These are phyloP conservation scores for Candida koratica DNA, from an alignment of 805 yeast species.

Conservation along the genomic window DNA sequence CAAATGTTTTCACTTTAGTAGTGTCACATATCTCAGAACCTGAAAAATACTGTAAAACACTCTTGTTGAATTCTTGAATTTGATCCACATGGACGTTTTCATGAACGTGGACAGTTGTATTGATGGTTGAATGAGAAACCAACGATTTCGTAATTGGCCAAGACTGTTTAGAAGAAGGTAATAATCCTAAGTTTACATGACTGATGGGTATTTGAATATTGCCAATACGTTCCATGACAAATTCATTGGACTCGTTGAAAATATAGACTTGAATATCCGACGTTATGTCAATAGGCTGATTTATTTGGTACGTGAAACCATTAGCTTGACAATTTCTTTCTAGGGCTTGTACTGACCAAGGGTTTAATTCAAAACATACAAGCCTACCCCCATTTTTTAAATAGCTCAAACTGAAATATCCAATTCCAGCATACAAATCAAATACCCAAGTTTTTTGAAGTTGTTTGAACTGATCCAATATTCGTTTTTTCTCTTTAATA, in stretches of 20 bases:
- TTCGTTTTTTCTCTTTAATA: slow-evolving; percentile 71
- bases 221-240: slow-evolving; percentile 41
- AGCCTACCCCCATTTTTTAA: slow-evolving; percentile 51
- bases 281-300: slow-evolving; percentile 28
- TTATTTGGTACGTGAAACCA: slow-evolving; percentile 36
- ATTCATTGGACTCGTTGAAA: slow-evolving; percentile 62
- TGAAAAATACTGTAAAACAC: slow-evolving; percentile 10
- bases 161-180: slow-evolving; percentile 65
- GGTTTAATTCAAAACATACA: slow-evolving; percentile 79
- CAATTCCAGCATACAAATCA: slow-evolving; percentile 82
- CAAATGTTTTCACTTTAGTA: slow-evolving; percentile 68
- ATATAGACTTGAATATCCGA: slow-evolving; percentile 39
- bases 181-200: slow-evolving; percentile 73
- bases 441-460: slow-evolving; percentile 45
- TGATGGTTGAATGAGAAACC: slow-evolving; percentile 7
- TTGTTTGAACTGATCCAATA: slow-evolving; percentile 41
- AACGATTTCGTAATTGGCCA: slow-evolving; percentile 47
- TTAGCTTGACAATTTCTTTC: slow-evolving; percentile 50
- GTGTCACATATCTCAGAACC: slow-evolving; percentile 11
- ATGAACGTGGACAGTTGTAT: slow-evolving; percentile 57
- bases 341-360: slow-evolving; percentile 79
- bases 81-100: slow-evolving; percentile 58
- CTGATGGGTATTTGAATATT: slow-evolving; percentile 22
- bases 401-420: slow-evolving; percentile 75
- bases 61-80: slow-evolving; percentile 28